Percentiles rank a stretch among this genome's conserved stretches.
These are phyloP conservation scores for Prunus dulcis DNA, from an alignment of 306 rosid genomes.

Conservation along the genomic window DNA sequence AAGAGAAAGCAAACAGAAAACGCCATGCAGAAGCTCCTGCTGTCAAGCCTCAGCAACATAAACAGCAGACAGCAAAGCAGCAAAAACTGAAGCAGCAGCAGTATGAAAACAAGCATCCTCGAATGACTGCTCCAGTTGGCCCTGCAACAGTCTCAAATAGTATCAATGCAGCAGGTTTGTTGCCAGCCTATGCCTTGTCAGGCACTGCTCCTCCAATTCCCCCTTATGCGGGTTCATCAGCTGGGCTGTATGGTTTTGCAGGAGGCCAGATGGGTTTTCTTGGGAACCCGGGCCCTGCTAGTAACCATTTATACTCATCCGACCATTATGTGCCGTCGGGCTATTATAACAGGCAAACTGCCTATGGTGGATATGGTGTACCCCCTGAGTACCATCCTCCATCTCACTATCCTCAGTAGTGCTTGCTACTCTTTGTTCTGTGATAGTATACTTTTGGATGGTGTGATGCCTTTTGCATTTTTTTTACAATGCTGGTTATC, in stretches of 20 bases:
- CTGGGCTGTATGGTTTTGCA: conserved; percentile 47
- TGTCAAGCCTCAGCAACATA: conserved; percentile 34
- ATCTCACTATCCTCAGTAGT: conserved; percentile 57
- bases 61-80: conserved; percentile 18
- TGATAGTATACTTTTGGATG: conserved; percentile 33
- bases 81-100: conserved; percentile 33
- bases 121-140: conserved; percentile 32
- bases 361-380: conserved; percentile 50
- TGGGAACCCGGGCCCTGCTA: conserved; percentile 41
- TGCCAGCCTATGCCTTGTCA: conserved; percentile 44
- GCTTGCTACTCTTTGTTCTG: conserved; percentile 17
- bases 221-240: conserved; percentile 46
- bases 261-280: conserved; percentile 47
- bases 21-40: conserved; percentile 35
- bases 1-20: conserved; percentile 41
- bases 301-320: conserved; percentile 45
- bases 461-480: conserved; percentile 23
- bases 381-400: conserved; percentile 45
- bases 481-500: conserved; percentile 20
- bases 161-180: conserved; percentile 42
- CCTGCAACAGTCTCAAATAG: conserved; percentile 30
- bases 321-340: conserved; percentile 41
- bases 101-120: conserved; percentile 48
- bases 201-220: conserved; percentile 40
- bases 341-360: conserved; percentile 41